These are phyloP conservation scores for Handroanthus guayacan DNA, from an alignment of 257 asterid genomes.

Conservation along the genomic window DNA sequence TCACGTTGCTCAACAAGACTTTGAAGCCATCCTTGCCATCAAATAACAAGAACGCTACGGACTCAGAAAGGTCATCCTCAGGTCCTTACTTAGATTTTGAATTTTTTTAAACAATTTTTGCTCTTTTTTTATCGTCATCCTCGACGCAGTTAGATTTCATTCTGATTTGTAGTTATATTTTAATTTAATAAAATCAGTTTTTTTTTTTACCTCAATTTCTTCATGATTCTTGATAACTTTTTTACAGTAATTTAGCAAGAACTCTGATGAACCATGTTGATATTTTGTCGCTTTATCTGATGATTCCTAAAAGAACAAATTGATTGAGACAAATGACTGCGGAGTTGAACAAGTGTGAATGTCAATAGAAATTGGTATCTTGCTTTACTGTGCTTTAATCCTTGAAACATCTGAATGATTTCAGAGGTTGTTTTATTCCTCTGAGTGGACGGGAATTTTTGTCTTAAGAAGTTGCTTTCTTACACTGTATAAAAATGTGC, in stretches of 20 bases:
- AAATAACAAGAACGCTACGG: constrained; percentile 55
- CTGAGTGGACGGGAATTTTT: constrained; percentile 28
- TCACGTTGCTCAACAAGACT: constrained; percentile 51
- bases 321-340: constrained; percentile 53
- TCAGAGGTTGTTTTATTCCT: constrained; percentile 51
- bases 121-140: constrained; percentile 31
- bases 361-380: constrained; percentile 35
- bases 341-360: constrained; percentile 44
- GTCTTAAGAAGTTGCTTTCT: constrained; percentile 24
- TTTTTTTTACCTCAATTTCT: constrained; percentile 30
- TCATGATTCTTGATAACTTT: constrained; percentile 37
- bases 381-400: constrained; percentile 40
- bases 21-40: constrained; percentile 51
- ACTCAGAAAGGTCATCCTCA: constrained; percentile 73
- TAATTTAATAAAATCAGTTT: constrained; percentile 36
- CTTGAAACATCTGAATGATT: constrained; percentile 44
- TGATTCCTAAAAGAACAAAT: constrained; percentile 42
- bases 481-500: constrained; percentile 31
- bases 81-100: constrained; percentile 89
- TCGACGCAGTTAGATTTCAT: constrained; percentile 27
- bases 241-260: constrained; percentile 35
- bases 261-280: constrained; percentile 26
- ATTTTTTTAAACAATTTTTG: constrained; percentile 59
- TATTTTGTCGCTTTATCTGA: constrained; percentile 45
- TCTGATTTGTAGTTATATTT: constrained; percentile 37